Conservation (phyloP, 768 basidiomycete genomes). For the Mycena haematopus region DNA sequence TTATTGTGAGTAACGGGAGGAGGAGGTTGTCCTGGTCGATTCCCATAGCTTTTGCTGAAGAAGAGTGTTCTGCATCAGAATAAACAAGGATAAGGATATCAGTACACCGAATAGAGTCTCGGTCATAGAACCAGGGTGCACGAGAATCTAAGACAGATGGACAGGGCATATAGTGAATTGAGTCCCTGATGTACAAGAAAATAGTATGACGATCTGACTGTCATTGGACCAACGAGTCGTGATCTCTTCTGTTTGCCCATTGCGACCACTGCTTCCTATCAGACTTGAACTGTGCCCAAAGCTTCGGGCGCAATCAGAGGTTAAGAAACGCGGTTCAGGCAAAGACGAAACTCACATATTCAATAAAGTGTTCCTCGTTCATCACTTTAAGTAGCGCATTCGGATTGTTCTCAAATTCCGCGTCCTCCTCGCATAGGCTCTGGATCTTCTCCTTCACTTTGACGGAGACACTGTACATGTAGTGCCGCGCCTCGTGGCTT, state of each 20-base stretch:
- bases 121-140: no score
- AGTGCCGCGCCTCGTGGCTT: conserved; percentile 28
- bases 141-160: no score
- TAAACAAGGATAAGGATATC: no score
- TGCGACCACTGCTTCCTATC: conserved; percentile 21
- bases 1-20: no score
- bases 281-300: conserved; percentile 26
- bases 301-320: conserved; percentile 3
- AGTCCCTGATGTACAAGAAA: no score
- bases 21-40: no score
- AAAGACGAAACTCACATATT: conserved; percentile 6
- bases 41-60: no score
- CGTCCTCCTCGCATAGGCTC: conserved; percentile 19
- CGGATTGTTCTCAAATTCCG: conserved; percentile 22
- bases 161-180: not conserved
- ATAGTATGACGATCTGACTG: no score
- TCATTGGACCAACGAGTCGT: conserved; percentile 6
- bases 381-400: conserved; percentile 21
- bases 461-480: conserved; percentile 18
- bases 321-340: not conserved
- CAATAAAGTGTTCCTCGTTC: conserved; percentile 23
- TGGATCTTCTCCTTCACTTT: conserved; percentile 27
- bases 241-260: conserved; percentile 20
- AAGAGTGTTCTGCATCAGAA: no score
- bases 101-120: no score